A percentile compares a stretch with the other conserved stretches of the same genome.
Conservation (phyloP, 1,284 basidiomycete species). For the Puccinia triticina region DNA sequence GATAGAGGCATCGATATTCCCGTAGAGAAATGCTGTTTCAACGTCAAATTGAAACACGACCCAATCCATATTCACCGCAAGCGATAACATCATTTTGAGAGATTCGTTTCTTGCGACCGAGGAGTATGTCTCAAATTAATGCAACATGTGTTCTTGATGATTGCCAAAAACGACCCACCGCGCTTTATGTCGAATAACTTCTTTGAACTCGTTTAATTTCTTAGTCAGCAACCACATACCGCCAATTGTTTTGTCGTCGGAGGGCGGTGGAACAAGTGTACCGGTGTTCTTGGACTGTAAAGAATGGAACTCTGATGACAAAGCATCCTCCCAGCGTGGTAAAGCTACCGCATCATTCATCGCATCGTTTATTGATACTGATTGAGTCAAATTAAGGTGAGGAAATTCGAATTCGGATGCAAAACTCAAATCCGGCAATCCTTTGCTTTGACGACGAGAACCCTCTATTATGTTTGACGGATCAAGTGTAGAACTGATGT, state of each 20-base stretch:
- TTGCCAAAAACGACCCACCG: background rate
- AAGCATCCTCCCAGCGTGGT: slow-evolving; percentile 17
- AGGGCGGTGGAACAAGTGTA: background rate
- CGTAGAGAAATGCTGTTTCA: no score
- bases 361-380: background rate
- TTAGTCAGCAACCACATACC: no score
- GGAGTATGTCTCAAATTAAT: background rate
- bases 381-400: no score
- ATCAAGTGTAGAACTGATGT: background rate
- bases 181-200: slow-evolving; percentile 3
- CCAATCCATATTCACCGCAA: background rate
- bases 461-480: background rate
- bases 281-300: background rate
- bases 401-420: background rate
- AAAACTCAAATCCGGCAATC: background rate
- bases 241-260: background rate
- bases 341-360: background rate
- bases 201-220: slow-evolving; percentile 22
- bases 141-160: background rate
- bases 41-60: slow-evolving; percentile 3
- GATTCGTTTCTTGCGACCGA: no score
- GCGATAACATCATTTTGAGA: background rate
- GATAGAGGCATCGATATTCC: background rate
- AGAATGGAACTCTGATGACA: no score
- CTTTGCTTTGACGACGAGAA: background rate